A percentile compares a stretch with the other conserved stretches of the same genome.
phyloP scores from a whole-genome alignment of 805 yeast genomes.

The Yamadazyma paraphyllophila region DNA sequence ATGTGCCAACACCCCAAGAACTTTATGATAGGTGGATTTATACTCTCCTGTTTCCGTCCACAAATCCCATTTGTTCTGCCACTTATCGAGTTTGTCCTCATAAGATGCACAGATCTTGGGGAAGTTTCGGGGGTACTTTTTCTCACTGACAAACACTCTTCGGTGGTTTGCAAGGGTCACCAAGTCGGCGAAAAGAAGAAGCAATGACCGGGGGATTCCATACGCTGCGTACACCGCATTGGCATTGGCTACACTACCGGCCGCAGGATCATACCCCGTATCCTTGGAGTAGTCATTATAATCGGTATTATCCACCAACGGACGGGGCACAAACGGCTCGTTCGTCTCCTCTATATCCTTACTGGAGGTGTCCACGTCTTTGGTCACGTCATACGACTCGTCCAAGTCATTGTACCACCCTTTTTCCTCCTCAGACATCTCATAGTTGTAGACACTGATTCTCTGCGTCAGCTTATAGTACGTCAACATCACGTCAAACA shows the following conservation, averaged over 20 bases:
- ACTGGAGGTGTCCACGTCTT: not conserved
- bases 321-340: not conserved
- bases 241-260: not conserved
- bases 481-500: constrained; percentile 18
- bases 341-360: not conserved
- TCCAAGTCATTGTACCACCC: constrained; percentile 44
- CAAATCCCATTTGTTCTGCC: constrained; percentile 38
- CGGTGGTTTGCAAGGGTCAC: constrained; percentile 52
- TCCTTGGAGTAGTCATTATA: constrained; percentile 12
- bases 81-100: constrained; percentile 47
- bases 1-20: constrained; percentile 33
- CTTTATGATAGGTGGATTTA: constrained; percentile 39
- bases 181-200: constrained; percentile 46
- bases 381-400: constrained; percentile 33
- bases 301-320: constrained; percentile 9
- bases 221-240: constrained; percentile 38
- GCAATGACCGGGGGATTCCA: constrained; percentile 48
- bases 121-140: constrained; percentile 51
- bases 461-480: constrained; percentile 48
- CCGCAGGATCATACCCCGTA: constrained; percentile 5
- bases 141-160: constrained; percentile 39
- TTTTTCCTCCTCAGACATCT: constrained; percentile 33
- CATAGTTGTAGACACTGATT: constrained; percentile 46
- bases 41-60: constrained; percentile 19
- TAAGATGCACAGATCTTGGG: constrained; percentile 55